phyloP scores from a whole-genome alignment of 331 rosid genomes.

The Quercus tomentella region DNA sequence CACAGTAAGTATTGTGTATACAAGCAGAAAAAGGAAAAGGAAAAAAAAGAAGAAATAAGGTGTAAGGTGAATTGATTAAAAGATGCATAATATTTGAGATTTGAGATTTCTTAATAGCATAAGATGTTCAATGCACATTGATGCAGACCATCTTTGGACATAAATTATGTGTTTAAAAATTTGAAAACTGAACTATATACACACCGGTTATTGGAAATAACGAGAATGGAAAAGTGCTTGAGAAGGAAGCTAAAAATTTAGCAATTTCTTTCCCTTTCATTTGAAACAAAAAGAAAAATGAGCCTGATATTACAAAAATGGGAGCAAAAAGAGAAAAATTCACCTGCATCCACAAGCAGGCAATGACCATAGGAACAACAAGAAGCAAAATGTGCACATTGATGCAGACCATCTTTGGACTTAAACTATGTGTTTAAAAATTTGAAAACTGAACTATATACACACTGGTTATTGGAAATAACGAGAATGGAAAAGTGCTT shows the following conservation, averaged over 20 bases:
- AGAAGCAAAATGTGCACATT: no score
- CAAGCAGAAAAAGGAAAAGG: no score
- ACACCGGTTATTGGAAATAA: neutral
- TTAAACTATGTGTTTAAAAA: neutral
- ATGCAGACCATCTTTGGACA: neutral
- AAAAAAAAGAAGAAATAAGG: no score
- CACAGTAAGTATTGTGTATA: no score
- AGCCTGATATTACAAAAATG: neutral
- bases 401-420: neutral
- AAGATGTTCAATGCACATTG: neutral
- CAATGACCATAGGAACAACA: conserved; percentile 82
- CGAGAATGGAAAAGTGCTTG: neutral
- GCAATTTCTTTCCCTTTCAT: neutral
- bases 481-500: neutral
- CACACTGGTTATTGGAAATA: neutral
- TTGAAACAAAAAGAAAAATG: neutral
- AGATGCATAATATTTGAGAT: no score
- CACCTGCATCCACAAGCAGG: conserved; percentile 99
- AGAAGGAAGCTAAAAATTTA: conserved; percentile 2
- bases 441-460: neutral
- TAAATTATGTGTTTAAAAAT: neutral
- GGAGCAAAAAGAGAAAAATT: conserved; percentile 12
- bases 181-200: neutral
- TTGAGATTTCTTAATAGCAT: neutral
- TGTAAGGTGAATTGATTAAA: no score